phyloP scores from a whole-genome alignment of 179 eudicot species.

The Vitellaria paradoxa region DNA sequence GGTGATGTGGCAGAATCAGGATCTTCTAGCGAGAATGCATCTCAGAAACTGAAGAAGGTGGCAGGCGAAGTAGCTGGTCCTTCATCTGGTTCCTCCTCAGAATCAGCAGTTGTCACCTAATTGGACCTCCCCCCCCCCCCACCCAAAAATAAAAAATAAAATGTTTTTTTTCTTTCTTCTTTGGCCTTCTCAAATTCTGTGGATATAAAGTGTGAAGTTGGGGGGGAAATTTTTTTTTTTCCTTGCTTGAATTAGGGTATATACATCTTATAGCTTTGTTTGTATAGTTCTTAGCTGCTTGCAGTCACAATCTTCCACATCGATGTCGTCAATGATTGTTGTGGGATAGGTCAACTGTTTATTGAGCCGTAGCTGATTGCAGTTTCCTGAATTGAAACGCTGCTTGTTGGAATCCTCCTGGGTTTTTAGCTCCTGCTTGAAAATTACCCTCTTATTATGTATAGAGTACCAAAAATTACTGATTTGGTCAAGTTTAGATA shows the following conservation, averaged over 20 bases:
- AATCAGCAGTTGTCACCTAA: constrained; percentile 32
- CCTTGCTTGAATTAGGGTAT: not conserved
- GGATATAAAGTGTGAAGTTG: constrained; percentile 16
- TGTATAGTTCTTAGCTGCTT: constrained; percentile 3
- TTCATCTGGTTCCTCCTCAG: constrained; percentile 31
- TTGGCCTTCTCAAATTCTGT: not conserved
- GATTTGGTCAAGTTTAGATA: not conserved
- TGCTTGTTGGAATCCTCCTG: not conserved
- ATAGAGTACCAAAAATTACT: not conserved
- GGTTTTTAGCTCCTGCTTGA: not conserved
- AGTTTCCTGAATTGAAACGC: too few relatives aligned
- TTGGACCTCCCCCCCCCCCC: constrained; percentile 8
- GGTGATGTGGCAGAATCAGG: constrained; percentile 48
- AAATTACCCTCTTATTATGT: not conserved
- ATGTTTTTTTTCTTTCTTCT: not conserved
- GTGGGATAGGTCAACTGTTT: not conserved
- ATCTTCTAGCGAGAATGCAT: constrained; percentile 38
- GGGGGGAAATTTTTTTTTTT: not conserved
- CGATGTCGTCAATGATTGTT: not conserved
- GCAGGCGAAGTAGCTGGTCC: constrained; percentile 34
- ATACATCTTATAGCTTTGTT: not conserved
- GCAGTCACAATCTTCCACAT: not conserved
- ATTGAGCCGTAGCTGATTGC: not conserved
- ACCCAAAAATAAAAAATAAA: not conserved
- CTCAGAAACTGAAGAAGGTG: constrained; percentile 39